Percentiles rank a stretch among this genome's conserved stretches.
phyloP scores from a whole-genome alignment of 2,329 filamentous ascomycete genomes.

The Colletotrichum spinosum region DNA sequence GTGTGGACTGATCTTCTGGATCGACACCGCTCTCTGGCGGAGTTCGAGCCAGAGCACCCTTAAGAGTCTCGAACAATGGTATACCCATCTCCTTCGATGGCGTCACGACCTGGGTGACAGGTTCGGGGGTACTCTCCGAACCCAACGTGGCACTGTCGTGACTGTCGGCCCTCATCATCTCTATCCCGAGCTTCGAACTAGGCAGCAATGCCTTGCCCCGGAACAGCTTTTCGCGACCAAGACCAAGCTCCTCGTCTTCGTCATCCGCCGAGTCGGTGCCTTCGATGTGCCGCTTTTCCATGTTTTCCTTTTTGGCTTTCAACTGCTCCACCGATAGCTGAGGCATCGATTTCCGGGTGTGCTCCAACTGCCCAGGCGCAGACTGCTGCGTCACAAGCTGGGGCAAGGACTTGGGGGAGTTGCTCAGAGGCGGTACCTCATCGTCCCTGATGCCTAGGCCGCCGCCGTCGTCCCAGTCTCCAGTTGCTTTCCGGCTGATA shows the following conservation, averaged over 20 bases:
- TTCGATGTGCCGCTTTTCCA: constrained; percentile 79
- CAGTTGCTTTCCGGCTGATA: constrained; percentile 77
- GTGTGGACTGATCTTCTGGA: constrained; percentile 36
- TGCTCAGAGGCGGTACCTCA: constrained; percentile 52
- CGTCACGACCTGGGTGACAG: constrained; percentile 65
- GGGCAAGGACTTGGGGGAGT: constrained; percentile 58
- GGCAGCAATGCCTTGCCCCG: constrained; percentile 71
- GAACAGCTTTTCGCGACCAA: constrained; percentile 56
- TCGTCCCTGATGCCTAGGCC: constrained; percentile 84
- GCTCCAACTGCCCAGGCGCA: constrained; percentile 72
- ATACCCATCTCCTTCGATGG: constrained; percentile 56
- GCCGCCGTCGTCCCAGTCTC: constrained; percentile 84
- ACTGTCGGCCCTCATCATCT: constrained; percentile 98
- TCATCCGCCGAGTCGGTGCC: constrained; percentile 90
- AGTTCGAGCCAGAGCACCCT: constrained; percentile 41
- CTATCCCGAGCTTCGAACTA: constrained; percentile 90
- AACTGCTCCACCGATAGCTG: constrained; percentile 80
- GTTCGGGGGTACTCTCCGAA: constrained; percentile 63
- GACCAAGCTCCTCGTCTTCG: constrained; percentile 90
- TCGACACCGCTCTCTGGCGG: constrained; percentile 45
- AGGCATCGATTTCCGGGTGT: constrained; percentile 58
- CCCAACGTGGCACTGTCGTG: constrained; percentile 78
- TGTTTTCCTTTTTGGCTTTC: constrained; percentile 77
- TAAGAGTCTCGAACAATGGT: constrained; percentile 44
- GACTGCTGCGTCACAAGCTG: constrained; percentile 71